Conservation (phyloP, 441 rosid species). For the Corymbia calophylla region DNA sequence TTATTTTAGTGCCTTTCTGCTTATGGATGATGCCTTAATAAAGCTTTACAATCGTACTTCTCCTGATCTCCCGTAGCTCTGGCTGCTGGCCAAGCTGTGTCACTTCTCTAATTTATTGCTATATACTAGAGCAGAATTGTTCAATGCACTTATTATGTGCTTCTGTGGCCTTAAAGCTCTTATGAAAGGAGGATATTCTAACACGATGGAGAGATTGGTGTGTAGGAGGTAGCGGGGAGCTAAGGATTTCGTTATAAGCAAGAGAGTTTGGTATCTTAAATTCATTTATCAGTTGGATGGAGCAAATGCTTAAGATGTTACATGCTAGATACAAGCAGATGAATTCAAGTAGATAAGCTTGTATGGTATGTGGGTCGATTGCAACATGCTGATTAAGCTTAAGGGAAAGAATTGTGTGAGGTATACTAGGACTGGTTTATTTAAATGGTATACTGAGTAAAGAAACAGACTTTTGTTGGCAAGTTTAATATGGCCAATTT, state of each 20-base stretch:
- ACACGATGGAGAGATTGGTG: neutral
- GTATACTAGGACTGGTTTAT: neutral
- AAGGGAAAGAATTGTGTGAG: neutral
- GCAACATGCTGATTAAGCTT: neutral
- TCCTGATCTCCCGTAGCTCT: neutral
- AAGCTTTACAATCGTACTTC: neutral
- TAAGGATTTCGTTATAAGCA: neutral
- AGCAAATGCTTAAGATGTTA: neutral
- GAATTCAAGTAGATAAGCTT: neutral
- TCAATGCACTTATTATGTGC: neutral
- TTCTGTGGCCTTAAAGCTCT: neutral
- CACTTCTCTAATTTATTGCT: neutral
- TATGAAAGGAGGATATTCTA: neutral
- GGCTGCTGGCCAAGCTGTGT: neutral
- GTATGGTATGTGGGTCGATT: neutral
- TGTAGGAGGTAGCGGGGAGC: neutral
- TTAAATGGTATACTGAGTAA: neutral
- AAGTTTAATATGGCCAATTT: neutral
- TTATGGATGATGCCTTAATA: neutral
- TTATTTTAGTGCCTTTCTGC: neutral
- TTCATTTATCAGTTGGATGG: neutral
- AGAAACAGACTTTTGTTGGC: neutral
- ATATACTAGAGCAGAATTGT: neutral
- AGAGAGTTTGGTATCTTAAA: neutral
- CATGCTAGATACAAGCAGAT: neutral